A percentile compares a stretch with the other conserved stretches of the same genome.
phyloP scores from a whole-genome alignment of 306 rosid species.

The Quercus ilex region DNA sequence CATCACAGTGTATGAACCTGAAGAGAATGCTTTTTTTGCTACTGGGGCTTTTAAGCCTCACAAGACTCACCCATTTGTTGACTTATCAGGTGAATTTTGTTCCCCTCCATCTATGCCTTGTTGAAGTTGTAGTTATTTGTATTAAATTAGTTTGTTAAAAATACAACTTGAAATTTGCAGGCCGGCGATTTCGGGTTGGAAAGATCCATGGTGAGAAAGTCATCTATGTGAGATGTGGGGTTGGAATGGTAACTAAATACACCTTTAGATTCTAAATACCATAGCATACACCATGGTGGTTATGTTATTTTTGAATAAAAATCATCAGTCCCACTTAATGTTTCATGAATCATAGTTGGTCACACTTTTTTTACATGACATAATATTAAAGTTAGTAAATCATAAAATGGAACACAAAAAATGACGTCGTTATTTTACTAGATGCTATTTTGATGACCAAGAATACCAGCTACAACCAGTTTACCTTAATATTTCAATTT shows the following conservation, averaged over 20 bases:
- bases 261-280: not conserved
- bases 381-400: too few species aligned
- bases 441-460: too few species aligned
- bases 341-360: too few species aligned
- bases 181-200: slow-evolving; percentile 41
- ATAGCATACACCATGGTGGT: too few species aligned
- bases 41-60: slow-evolving; percentile 31
- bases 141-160: not conserved
- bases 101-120: not conserved
- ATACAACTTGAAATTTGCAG: slow-evolving; percentile 13
- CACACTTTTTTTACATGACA: too few species aligned
- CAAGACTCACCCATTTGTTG: slow-evolving; percentile 35
- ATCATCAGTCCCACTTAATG: too few species aligned
- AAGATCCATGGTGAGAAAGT: slow-evolving; percentile 35
- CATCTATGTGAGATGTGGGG: slow-evolving; percentile 41
- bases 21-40: slow-evolving; percentile 36
- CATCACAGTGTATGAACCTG: slow-evolving; percentile 34
- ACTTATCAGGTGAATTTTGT: slow-evolving; percentile 29
- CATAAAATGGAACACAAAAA: too few species aligned
- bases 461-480: too few species aligned
- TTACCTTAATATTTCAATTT: not conserved
- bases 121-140: not conserved
- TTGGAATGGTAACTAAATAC: slow-evolving; percentile 29
- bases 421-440: too few species aligned
- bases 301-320: too few species aligned